Percentiles rank a stretch among this genome's conserved stretches.
phyloP scores from a whole-genome alignment of 179 eudicot species.

The Beta lomatogona region DNA sequence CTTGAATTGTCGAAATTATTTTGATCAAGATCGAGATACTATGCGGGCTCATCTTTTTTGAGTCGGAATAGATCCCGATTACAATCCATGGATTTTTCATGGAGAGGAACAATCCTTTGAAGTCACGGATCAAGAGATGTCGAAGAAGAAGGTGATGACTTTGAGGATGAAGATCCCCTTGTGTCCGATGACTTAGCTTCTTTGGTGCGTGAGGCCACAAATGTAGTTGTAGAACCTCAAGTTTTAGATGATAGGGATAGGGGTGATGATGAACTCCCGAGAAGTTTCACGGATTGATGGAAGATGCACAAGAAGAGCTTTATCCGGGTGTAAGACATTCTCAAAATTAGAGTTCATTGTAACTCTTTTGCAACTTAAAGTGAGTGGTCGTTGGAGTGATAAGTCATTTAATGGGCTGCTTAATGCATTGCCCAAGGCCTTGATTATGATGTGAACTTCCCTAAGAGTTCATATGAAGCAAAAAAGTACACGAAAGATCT shows the following conservation, averaged over 20 bases:
- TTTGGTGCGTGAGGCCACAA: not conserved
- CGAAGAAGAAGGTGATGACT: not conserved
- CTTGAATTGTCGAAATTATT: no score
- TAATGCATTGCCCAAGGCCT: not conserved
- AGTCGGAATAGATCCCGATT: not conserved
- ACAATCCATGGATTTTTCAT: not conserved
- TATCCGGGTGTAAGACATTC: not conserved
- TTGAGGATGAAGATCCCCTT: not conserved
- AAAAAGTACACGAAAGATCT: constrained; percentile 11
- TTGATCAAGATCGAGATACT: no score
- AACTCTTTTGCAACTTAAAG: not conserved
- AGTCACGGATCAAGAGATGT: no score
- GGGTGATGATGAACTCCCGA: not conserved
- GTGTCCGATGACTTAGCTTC: not conserved
- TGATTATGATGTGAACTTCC: not conserved
- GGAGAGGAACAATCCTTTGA: not conserved
- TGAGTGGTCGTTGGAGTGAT: not conserved
- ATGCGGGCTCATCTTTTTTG: not conserved
- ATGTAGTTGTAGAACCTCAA: not conserved
- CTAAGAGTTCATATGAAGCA: constrained; percentile 5
- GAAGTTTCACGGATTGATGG: constrained; percentile 1
- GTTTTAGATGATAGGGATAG: no score
- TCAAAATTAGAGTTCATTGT: not conserved
- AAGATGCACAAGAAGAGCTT: not conserved
- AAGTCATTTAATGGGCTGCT: not conserved